Conservation (phyloP, 306 rosid genomes). For the Sphenostylis stenocarpa region DNA sequence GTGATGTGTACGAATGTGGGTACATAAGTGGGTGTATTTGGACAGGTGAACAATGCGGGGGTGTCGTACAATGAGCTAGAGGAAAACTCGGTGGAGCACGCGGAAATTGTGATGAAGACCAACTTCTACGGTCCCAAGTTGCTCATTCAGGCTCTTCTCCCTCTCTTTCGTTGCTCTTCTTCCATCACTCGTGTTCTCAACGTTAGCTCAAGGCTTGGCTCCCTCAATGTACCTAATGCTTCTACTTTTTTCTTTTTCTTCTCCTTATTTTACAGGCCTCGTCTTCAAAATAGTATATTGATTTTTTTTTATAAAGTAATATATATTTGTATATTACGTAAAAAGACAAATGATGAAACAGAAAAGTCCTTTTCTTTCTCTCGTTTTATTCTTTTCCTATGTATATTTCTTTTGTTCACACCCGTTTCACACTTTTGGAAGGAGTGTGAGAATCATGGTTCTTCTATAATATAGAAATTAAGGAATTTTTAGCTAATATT, state of each 20-base stretch:
- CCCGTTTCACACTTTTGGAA: neutral
- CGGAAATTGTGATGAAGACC: constrained; percentile 66
- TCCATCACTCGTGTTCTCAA: constrained; percentile 62
- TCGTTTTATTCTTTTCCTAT: neutral
- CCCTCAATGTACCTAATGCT: constrained; percentile 40
- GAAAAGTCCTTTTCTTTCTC: neutral
- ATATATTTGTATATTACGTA: too few relatives aligned
- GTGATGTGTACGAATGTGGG: too few relatives aligned
- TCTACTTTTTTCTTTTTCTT: too few relatives aligned
- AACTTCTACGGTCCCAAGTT: constrained; percentile 75
- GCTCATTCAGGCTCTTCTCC: constrained; percentile 61
- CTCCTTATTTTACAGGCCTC: too few relatives aligned
- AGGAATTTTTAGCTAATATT: too few relatives aligned
- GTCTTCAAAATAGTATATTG: too few relatives aligned
- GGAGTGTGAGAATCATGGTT: neutral
- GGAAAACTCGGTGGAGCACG: constrained; percentile 68
- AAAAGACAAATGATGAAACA: neutral
- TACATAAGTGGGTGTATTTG: too few relatives aligned
- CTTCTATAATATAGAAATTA: too few relatives aligned
- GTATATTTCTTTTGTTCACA: neutral
- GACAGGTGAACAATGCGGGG: constrained; percentile 83
- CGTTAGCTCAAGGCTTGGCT: constrained; percentile 86
- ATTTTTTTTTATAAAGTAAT: too few relatives aligned
- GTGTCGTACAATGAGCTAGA: constrained; percentile 69
- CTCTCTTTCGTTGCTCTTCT: constrained; percentile 58